Base-by-base conservation (phyloP, 2,329 filamentous ascomycete species). In the Calycina herbarum region DNA sequence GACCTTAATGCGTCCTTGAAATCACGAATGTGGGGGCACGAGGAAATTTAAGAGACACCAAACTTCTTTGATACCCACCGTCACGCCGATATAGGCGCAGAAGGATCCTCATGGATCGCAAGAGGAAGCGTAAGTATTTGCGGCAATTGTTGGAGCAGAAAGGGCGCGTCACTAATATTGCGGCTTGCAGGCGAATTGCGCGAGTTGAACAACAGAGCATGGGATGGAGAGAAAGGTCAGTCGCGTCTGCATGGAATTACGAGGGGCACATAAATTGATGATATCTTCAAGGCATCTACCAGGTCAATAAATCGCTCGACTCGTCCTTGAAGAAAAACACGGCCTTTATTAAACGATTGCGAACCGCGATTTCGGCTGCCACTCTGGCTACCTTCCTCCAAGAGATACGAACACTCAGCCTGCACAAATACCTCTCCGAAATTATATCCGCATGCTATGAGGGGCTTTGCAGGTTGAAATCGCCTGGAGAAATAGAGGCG, bases 311-410 rank as follows among this genome's bases (percentile, higher is more conserved):
- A 75, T 90, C 91, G 35, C 89, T 98, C 75, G 94, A 98, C 79
- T 97, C 94, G 62, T 95, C 94, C 61, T 84, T 98, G 78, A 97
- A 97, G 82, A 98, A 97, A 83, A 98, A 98, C 75, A 98, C 94
- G 3, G 93, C 94, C 71, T 97, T 98, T 78, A 98, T 98, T 76
- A 97, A 97, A 80, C 92, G 94, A 75, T 84, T 98, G 64, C 92
- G 94, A 73, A 97, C 94, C 66, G 92, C 93, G 67, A 89, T 98
- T 69, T 94, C 91, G 69, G 81, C 92, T 59, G 84, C 93, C 64
- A 92, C 91, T 64, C 87, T 94, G 63, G 83, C 86, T 71, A 95
- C 93, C 66, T 96, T 98, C 79, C 81, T 97, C 59, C 88, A 94
- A 77, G 94, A 98, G 76, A 94, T 97, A 73, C 89, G 91, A 73